A percentile compares a stretch with the other conserved stretches of the same genome.
phyloP scores from a whole-genome alignment of 345 rosid species.

The Eucalyptus erythrocorys region DNA sequence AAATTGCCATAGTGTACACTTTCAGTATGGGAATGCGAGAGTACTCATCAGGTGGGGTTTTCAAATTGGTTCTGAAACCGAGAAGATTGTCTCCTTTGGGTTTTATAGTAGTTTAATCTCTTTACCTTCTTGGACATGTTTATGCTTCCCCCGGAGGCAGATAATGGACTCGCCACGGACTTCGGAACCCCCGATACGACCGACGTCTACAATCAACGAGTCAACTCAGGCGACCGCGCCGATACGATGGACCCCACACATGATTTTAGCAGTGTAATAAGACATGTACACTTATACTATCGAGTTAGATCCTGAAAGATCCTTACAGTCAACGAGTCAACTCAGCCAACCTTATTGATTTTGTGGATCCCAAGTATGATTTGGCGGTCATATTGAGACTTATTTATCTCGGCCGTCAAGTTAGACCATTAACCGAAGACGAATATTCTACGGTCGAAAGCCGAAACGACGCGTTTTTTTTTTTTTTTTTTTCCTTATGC shows the following conservation, averaged over 20 bases:
- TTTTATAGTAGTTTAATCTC: background rate
- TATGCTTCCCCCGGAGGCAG: background rate
- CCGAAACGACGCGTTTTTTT: rapidly evolving
- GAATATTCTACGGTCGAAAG: background rate
- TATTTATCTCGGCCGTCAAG: rapidly evolving
- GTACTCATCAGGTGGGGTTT: background rate
- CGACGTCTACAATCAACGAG: background rate
- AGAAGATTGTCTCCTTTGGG: background rate
- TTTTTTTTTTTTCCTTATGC: background rate
- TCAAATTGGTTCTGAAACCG: background rate
- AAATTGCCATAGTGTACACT: background rate
- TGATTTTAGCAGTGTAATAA: too few relatives aligned
- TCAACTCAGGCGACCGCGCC: background rate
- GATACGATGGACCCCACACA: background rate
- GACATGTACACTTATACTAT: rapidly evolving
- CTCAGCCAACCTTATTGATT: background rate
- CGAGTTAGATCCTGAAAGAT: background rate
- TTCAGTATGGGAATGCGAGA: background rate
- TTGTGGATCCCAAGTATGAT: background rate
- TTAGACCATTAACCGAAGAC: background rate
- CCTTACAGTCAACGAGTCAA: background rate
- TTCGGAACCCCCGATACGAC: rapidly evolving
- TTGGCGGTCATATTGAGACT: rapidly evolving
- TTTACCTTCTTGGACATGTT: background rate
- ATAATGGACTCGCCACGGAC: too few relatives aligned